Evolutionary conservation across 2,329 filamentous ascomycete genomes (phyloP).

Genomic region (Cordyceps javanica): DNA sequence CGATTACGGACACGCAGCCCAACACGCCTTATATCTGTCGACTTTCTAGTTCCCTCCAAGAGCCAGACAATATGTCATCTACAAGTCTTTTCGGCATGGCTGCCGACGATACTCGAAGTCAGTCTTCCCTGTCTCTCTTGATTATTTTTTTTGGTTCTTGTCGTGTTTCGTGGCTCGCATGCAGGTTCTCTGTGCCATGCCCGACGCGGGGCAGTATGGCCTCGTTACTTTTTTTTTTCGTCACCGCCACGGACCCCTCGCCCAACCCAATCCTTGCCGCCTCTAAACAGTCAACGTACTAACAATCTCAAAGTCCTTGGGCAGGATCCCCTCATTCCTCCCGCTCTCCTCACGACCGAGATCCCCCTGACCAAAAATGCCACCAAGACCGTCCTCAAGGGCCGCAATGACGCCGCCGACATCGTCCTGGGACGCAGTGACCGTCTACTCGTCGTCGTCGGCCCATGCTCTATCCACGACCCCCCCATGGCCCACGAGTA

Average conservation of each 20-base stretch:
- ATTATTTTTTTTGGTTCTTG: neutral
- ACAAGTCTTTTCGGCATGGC: slow-evolving; percentile 34
- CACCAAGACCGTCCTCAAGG: slow-evolving; percentile 63
- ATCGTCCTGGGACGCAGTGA: slow-evolving; percentile 77
- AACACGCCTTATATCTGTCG: neutral
- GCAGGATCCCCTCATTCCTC: slow-evolving; percentile 89
- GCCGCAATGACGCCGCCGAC: slow-evolving; percentile 60
- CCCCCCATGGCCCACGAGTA: slow-evolving; percentile 85
- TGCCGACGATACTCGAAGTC: slow-evolving; percentile 40
- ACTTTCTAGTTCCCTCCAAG: neutral
- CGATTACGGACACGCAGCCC: slow-evolving; percentile 7
- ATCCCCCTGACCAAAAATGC: slow-evolving; percentile 64
- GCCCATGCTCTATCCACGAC: slow-evolving; percentile 96
- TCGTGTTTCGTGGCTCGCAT: neutral
- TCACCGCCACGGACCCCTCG: neutral
- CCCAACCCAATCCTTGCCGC: neutral
- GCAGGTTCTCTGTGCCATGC: neutral
- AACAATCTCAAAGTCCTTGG: slow-evolving; percentile 61
- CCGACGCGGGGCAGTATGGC: neutral
- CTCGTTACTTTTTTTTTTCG: neutral
- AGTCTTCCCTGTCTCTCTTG: slow-evolving; percentile 20
- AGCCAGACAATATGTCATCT: slow-evolving; percentile 28
- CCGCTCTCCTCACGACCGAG: slow-evolving; percentile 79
- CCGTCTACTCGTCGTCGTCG: slow-evolving; percentile 88
- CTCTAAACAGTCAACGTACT: neutral